Conservation (phyloP, 2,329 filamentous ascomycete species). For the Penicillium sp. region DNA sequence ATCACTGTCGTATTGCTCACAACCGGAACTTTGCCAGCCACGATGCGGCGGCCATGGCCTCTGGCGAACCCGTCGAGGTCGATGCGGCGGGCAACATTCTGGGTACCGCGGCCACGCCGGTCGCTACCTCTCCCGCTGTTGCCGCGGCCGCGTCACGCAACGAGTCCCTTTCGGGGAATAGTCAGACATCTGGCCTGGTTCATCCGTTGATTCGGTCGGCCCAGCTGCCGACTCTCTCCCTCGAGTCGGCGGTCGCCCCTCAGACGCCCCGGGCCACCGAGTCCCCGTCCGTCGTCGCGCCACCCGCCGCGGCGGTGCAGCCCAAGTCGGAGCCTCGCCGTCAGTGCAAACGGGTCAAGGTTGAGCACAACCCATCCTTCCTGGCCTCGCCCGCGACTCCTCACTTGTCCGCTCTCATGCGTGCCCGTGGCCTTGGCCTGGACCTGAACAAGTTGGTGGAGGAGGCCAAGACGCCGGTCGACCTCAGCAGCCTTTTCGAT, state of each 20-base stretch:
- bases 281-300: conserved; percentile 18
- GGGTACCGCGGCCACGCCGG: conserved; percentile 22
- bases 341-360: conserved; percentile 14
- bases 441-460: conserved; percentile 55
- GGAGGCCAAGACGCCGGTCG: conserved; percentile 45
- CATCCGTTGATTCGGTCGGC: conserved; percentile 58
- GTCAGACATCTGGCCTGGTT: conserved; percentile 47
- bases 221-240: conserved; percentile 30
- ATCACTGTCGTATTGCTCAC: conserved; percentile 95
- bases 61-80: conserved; percentile 73
- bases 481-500: conserved; percentile 36
- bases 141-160: conserved; percentile 10
- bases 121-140: conserved; percentile 23
- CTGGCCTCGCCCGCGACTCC: conserved; percentile 56
- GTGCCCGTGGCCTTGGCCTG: conserved; percentile 55
- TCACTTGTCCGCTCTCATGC: conserved; percentile 61
- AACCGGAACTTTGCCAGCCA: conserved; percentile 91
- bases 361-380: conserved; percentile 39
- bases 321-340: conserved; percentile 3
- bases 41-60: conserved; percentile 83
- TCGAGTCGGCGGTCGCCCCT: conserved; percentile 14
- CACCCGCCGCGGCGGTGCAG: conserved; percentile 16
- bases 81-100: conserved; percentile 51
- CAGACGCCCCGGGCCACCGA: conserved; percentile 14
- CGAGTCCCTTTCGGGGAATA: conserved; percentile 23